Evolutionary conservation across 208 protist genomes (phyloP).

Genomic region (Leishmania major): DNA sequence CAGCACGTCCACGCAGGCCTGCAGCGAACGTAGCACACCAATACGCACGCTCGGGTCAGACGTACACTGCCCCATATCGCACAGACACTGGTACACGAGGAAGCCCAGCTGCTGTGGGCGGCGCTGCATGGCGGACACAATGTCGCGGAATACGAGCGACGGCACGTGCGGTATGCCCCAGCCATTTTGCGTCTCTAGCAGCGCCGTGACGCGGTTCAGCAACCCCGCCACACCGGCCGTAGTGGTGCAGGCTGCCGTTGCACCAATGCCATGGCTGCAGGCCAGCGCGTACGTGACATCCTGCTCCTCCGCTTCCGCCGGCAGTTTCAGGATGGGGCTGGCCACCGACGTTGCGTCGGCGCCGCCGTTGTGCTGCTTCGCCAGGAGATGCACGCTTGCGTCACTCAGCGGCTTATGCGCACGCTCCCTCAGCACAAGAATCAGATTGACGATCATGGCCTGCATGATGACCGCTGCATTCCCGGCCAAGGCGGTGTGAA

Average conservation of each 20-base stretch:
- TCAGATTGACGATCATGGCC: conserved; percentile 65
- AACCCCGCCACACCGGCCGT: conserved; percentile 53
- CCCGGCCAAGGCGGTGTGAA: conserved; percentile 48
- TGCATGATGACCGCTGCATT: conserved; percentile 37
- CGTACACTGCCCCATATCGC: conserved; percentile 33
- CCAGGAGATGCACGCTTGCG: conserved; percentile 19
- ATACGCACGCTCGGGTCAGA: conserved; percentile 34
- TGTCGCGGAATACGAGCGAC: conserved; percentile 57
- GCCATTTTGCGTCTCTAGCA: conserved; percentile 50
- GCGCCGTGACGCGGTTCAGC: conserved; percentile 41
- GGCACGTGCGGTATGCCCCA: conserved; percentile 52
- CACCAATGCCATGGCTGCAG: conserved; percentile 53
- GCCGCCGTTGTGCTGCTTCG: conserved; percentile 20
- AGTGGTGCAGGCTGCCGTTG: conserved; percentile 62
- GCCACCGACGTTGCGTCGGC: conserved; percentile 6
- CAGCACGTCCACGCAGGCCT: conserved; percentile 47
- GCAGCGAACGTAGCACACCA: conserved; percentile 55
- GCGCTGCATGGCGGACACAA: conserved; percentile 58
- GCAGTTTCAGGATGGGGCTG: conserved; percentile 39
- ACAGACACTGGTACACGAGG: conserved; percentile 59
- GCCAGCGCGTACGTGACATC: conserved; percentile 44
- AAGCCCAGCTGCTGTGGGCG: conserved; percentile 69
- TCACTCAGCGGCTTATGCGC: conserved; percentile 31
- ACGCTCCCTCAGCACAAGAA: conserved; percentile 37
- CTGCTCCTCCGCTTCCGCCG: conserved; percentile 32